Percentiles rank a stretch among this genome's conserved stretches.
These are phyloP conservation scores for Microsporum ferrugineum DNA, from an alignment of 2,329 filamentous ascomycete genomes.

Conservation along the genomic window DNA sequence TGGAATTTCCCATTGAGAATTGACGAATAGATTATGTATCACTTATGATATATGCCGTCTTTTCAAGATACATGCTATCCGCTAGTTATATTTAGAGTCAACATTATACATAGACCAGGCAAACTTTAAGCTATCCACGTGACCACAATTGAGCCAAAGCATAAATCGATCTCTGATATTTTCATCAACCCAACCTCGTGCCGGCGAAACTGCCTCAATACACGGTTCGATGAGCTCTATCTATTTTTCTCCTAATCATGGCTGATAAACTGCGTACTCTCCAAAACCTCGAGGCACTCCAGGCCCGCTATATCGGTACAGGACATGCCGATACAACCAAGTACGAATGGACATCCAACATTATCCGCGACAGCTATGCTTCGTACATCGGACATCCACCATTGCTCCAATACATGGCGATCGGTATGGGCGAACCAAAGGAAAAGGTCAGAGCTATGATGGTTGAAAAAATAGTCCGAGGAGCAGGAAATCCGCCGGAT, in stretches of 20 bases:
- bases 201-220: neutral
- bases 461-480: constrained; percentile 62
- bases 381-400: constrained; percentile 84
- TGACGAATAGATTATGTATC: neutral
- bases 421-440: constrained; percentile 75
- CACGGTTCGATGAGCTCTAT: neutral
- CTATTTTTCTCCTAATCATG: constrained; percentile 32
- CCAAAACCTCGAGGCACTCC: constrained; percentile 93
- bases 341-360: constrained; percentile 95
- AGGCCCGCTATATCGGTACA: constrained; percentile 90
- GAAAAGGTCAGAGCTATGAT: constrained; percentile 69
- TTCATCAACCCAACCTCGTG: neutral
- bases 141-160: no score
- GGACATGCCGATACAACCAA: constrained; percentile 94
- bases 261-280: constrained; percentile 96
- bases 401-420: constrained; percentile 74
- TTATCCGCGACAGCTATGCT: constrained; percentile 83
- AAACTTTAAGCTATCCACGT: no score
- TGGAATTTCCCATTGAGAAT: neutral
- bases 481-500: constrained; percentile 55
- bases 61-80: neutral
- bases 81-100: no score
- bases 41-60: neutral
- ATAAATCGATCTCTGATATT: no score
- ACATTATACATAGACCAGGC: no score